Percentiles rank a stretch among this genome's conserved stretches.
Evolutionary conservation across 2,329 filamentous ascomycete genomes (phyloP).

Genomic region (Drechmeria coniospora): DNA sequence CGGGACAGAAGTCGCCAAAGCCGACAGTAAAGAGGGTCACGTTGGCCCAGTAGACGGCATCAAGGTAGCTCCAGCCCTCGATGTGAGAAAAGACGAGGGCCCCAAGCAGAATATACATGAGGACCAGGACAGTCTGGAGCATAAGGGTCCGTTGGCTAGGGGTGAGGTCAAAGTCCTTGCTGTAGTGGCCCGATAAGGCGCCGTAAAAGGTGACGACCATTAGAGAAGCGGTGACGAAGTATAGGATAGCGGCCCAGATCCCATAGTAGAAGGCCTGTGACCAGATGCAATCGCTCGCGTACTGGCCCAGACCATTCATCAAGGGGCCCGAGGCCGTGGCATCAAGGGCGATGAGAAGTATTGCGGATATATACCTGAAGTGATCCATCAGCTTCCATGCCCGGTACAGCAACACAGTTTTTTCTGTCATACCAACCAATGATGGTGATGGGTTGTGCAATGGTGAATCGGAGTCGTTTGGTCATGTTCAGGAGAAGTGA

Average conservation of each 20-base stretch:
- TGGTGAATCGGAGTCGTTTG: constrained; percentile 58
- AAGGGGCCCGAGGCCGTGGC: constrained; percentile 50
- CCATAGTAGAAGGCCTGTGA: constrained; percentile 83
- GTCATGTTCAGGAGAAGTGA: constrained; percentile 84
- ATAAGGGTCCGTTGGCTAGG: constrained; percentile 76
- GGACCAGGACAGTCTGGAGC: constrained; percentile 75
- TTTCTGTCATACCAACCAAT: constrained; percentile 50
- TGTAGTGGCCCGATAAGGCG: constrained; percentile 54
- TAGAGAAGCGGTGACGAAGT: constrained; percentile 62
- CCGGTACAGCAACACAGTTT: neutral
- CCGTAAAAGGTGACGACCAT: constrained; percentile 69
- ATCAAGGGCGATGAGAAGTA: constrained; percentile 51
- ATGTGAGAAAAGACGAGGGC: constrained; percentile 59
- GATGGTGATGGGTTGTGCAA: constrained; percentile 75
- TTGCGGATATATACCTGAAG: constrained; percentile 37
- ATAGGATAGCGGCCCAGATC: constrained; percentile 63
- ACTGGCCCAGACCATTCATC: constrained; percentile 14
- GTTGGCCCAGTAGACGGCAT: constrained; percentile 67
- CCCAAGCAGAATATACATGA: constrained; percentile 66
- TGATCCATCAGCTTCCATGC: neutral
- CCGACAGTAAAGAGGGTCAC: constrained; percentile 53
- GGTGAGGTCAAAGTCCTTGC: constrained; percentile 63
- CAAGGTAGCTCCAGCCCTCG: constrained; percentile 61
- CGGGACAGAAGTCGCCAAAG: constrained; percentile 38
- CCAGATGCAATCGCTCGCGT: constrained; percentile 38